phyloP scores from a whole-genome alignment of 768 basidiomycete genomes.

The Amylocystis lapponica region DNA sequence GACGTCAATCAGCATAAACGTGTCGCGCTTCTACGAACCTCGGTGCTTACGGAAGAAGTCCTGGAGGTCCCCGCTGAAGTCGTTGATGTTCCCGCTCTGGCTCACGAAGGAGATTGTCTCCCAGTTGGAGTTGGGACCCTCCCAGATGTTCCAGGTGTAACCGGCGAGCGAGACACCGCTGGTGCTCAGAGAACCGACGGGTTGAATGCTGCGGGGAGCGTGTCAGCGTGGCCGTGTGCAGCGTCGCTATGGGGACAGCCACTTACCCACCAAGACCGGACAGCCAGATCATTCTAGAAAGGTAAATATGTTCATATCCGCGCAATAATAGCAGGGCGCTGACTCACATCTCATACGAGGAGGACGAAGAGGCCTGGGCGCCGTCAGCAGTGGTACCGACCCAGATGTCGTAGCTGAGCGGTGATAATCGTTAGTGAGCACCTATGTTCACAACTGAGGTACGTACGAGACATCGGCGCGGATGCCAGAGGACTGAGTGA shows the following conservation, averaged over 20 bases:
- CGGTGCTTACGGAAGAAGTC: slow-evolving; percentile 49
- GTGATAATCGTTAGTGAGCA: not conserved
- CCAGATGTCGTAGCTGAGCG: slow-evolving; percentile 49
- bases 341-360: slow-evolving; percentile 46
- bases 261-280: slow-evolving; percentile 49
- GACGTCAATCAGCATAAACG: too few relatives aligned
- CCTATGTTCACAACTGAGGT: not conserved
- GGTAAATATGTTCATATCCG: not conserved
- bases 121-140: slow-evolving; percentile 49
- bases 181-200: slow-evolving; percentile 44
- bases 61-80: slow-evolving; percentile 48
- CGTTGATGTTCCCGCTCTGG: slow-evolving; percentile 37
- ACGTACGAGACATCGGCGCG: slow-evolving; percentile 49
- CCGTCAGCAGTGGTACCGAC: slow-evolving; percentile 37
- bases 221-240: not conserved
- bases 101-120: slow-evolving; percentile 53
- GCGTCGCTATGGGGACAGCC: not conserved
- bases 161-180: slow-evolving; percentile 39
- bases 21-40: too few relatives aligned
- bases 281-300: slow-evolving; percentile 52
- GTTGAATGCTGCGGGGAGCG: slow-evolving; percentile 38
- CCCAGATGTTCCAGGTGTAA: slow-evolving; percentile 53
- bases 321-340: not conserved
- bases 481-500: slow-evolving; percentile 36
- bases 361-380: slow-evolving; percentile 39